Evolutionary conservation across 108 stramenopile genomes (phyloP).

Genomic region (Discostella stelligeroides): DNA sequence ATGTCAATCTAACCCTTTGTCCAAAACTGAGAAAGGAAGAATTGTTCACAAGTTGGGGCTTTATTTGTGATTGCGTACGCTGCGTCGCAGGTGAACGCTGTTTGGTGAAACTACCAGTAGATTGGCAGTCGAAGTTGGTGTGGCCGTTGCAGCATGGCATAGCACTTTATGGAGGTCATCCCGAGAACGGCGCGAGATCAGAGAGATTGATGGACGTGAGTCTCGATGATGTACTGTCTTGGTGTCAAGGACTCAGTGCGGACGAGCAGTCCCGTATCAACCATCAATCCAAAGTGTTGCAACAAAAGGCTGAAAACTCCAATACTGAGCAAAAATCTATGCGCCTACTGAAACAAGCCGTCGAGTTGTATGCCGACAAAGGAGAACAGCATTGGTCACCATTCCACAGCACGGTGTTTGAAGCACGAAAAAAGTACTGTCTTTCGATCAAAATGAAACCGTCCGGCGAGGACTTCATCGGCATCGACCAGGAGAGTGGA

Average conservation of each 20-base stretch:
- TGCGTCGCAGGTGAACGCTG: slow-evolving; percentile 34
- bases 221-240: slow-evolving; percentile 30
- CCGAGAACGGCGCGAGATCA: background rate
- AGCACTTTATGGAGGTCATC: background rate
- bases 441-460: no score
- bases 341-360: slow-evolving; percentile 6
- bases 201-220: slow-evolving; percentile 17
- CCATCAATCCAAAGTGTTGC: slow-evolving; percentile 9
- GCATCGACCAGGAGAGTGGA: no score
- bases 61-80: slow-evolving; percentile 56
- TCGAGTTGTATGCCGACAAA: slow-evolving; percentile 21
- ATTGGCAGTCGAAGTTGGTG: slow-evolving; percentile 11
- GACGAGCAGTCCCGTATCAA: slow-evolving; percentile 4
- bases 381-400: slow-evolving; percentile 20
- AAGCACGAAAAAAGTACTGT: no score
- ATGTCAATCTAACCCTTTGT: slow-evolving; percentile 56
- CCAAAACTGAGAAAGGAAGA: slow-evolving; percentile 38
- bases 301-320: slow-evolving; percentile 23
- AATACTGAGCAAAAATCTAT: slow-evolving; percentile 27
- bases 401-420: no score
- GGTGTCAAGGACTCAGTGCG: background rate
- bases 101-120: slow-evolving; percentile 15
- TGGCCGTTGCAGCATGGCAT: slow-evolving; percentile 24
- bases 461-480: no score
- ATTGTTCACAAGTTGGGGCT: slow-evolving; percentile 53